These are phyloP conservation scores for Paramecium sonneborni DNA, from an alignment of 73 alveolate species.

Conservation along the genomic window DNA sequence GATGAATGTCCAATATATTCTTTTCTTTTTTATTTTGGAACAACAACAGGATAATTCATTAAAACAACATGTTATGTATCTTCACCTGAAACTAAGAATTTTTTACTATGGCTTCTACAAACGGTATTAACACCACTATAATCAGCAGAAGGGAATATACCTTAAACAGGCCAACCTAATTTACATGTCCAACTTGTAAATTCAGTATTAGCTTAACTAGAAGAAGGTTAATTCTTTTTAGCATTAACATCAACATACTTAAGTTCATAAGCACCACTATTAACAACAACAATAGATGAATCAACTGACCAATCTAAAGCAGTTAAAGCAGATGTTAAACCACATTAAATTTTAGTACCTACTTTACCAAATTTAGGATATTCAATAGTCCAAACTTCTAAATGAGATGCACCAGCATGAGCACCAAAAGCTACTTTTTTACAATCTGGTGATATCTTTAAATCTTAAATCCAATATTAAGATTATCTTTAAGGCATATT, in stretches of 20 bases:
- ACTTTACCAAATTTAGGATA: slow-evolving; percentile 69
- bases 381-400: slow-evolving; percentile 86
- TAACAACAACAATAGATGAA: slow-evolving; percentile 82
- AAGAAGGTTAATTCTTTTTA: slow-evolving; percentile 80
- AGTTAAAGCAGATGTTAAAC: slow-evolving; percentile 92
- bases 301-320: slow-evolving; percentile 98
- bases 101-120: slow-evolving; percentile 80
- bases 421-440: slow-evolving; percentile 93
- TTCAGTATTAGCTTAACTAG: slow-evolving; percentile 84
- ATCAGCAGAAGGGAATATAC: slow-evolving; percentile 96
- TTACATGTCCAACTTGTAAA: slow-evolving; percentile 96
- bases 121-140: slow-evolving; percentile 92
- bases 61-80: slow-evolving; percentile 90
- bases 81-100: slow-evolving; percentile 94
- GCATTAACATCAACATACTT: slow-evolving; percentile 88
- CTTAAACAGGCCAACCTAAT: slow-evolving; percentile 97
- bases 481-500: slow-evolving; percentile 69
- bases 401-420: slow-evolving; percentile 95
- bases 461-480: slow-evolving; percentile 95
- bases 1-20: slow-evolving; percentile 96
- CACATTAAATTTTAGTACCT: slow-evolving; percentile 82
- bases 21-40: slow-evolving; percentile 87
- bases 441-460: slow-evolving; percentile 92
- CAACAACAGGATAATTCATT: slow-evolving; percentile 95
- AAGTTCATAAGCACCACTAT: slow-evolving; percentile 97